These are phyloP conservation scores for Adiantum capillusveneris DNA, from an alignment of 75 land plant genomes.

Conservation along the genomic window DNA sequence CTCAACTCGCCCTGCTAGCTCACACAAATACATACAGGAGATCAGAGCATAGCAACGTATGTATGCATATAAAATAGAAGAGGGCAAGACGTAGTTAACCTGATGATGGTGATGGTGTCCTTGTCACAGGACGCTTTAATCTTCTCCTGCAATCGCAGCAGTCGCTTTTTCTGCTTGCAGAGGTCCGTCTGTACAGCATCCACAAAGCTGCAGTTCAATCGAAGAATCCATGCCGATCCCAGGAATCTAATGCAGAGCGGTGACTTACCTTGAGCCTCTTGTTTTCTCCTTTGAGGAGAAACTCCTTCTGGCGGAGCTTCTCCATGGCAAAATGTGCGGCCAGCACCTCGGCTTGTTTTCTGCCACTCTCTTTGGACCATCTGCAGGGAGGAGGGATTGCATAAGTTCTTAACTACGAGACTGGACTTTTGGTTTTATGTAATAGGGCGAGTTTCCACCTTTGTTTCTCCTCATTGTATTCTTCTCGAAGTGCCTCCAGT, in stretches of 20 bases:
- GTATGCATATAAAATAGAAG: too few species aligned
- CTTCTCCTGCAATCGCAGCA: slow-evolving; percentile 68
- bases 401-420: too few species aligned
- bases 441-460: slow-evolving; percentile 28
- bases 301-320: slow-evolving; percentile 58
- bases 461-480: slow-evolving; percentile 65
- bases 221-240: too few species aligned
- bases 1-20: too few species aligned
- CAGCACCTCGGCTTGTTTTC: slow-evolving; percentile 63
- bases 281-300: slow-evolving; percentile 61
- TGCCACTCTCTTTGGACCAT: slow-evolving; percentile 80
- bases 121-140: slow-evolving; percentile 44
- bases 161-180: slow-evolving; percentile 44
- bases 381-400: slow-evolving; percentile 45
- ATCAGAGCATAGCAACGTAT: too few species aligned
- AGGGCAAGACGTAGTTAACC: not conserved
- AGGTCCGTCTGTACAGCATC: slow-evolving; percentile 40
- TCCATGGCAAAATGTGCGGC: slow-evolving; percentile 62
- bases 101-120: not conserved
- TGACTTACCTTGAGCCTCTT: slow-evolving; percentile 67
- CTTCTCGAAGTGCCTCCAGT: slow-evolving; percentile 45
- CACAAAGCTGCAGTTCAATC: too few species aligned
- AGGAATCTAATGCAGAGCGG: too few species aligned
- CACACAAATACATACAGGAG: too few species aligned
- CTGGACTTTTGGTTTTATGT: too few species aligned